Conservation (phyloP, 495 filamentous ascomycete genomes). For the Penicillium simplicissimum region DNA sequence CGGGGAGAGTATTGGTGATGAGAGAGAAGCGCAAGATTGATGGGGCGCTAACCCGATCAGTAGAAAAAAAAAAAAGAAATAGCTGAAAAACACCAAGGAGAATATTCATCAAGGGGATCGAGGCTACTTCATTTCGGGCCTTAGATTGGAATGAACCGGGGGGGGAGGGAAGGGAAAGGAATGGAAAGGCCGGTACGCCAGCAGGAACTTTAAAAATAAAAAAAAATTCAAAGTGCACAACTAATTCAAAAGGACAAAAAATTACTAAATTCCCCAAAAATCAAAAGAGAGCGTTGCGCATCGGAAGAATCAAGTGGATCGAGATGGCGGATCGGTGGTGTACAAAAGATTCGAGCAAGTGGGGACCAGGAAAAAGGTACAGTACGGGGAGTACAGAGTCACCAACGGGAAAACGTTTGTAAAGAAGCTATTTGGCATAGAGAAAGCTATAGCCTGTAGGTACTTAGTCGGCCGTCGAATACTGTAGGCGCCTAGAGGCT, state of each 20-base stretch:
- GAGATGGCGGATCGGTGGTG: conserved; percentile 36
- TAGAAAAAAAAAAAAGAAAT: neutral
- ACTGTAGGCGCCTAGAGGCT: neutral
- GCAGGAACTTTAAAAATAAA: conserved; percentile 17
- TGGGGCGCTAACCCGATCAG: neutral
- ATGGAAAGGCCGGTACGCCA: conserved; percentile 6
- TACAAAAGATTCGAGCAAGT: conserved; percentile 4
- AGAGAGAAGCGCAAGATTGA: neutral
- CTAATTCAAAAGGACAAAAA: conserved; percentile 11
- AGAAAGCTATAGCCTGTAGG: too few relatives aligned
- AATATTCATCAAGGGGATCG: conserved; percentile 25
- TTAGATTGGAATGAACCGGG: conserved; percentile 27
- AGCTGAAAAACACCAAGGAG: neutral
- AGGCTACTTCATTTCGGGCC: conserved; percentile 30
- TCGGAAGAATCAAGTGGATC: conserved; percentile 29
- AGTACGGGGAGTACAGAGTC: neutral
- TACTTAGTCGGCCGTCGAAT: neutral
- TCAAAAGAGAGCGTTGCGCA: conserved; percentile 24
- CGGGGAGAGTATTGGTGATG: neutral
- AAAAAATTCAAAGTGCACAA: conserved; percentile 3
- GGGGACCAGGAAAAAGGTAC: conserved; percentile 1
- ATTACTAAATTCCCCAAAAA: conserved; percentile 5
- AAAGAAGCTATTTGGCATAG: too few relatives aligned
- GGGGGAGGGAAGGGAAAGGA: conserved; percentile 11
- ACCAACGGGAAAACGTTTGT: neutral